Evolutionary conservation across 768 basidiomycete genomes (phyloP).

Genomic region (Phaeotremella fagi): DNA sequence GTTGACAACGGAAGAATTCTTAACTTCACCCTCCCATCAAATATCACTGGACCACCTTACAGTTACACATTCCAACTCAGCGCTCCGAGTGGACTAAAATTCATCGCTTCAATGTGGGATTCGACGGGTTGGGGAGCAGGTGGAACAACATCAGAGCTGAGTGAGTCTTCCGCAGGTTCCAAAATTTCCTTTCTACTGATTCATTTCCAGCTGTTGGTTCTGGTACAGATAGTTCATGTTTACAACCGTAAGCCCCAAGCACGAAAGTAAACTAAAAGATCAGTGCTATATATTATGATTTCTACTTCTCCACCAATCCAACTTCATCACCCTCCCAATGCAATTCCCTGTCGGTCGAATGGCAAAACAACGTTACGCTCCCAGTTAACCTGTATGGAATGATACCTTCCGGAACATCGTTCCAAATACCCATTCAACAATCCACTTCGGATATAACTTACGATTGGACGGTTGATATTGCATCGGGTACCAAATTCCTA

Average conservation of each 20-base stretch:
- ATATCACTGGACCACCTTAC: slow-evolving; percentile 17
- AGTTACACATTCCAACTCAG: slow-evolving; percentile 34
- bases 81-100: slow-evolving; percentile 42
- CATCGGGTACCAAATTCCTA: slow-evolving; percentile 34
- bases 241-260: slow-evolving; percentile 28
- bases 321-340: slow-evolving; percentile 36
- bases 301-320: slow-evolving; percentile 40
- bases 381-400: slow-evolving; percentile 42
- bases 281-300: slow-evolving; percentile 40
- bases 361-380: slow-evolving; percentile 35
- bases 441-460: slow-evolving; percentile 5
- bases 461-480: slow-evolving; percentile 39
- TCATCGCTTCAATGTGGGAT: slow-evolving; percentile 44
- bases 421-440: slow-evolving; percentile 31
- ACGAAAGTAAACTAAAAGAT: too few species aligned
- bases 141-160: slow-evolving; percentile 39
- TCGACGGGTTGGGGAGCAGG: slow-evolving; percentile 31
- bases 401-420: slow-evolving; percentile 44
- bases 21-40: slow-evolving; percentile 40
- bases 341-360: slow-evolving; percentile 22
- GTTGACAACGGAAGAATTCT: slow-evolving; percentile 25
- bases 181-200: too few species aligned
- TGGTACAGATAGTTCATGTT: slow-evolving; percentile 26
- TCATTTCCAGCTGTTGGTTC: slow-evolving; percentile 38
- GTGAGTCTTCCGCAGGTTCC: slow-evolving; percentile 22